Evolutionary conservation across 768 basidiomycete genomes (phyloP).

Genomic region (Lentinula guzmanii): DNA sequence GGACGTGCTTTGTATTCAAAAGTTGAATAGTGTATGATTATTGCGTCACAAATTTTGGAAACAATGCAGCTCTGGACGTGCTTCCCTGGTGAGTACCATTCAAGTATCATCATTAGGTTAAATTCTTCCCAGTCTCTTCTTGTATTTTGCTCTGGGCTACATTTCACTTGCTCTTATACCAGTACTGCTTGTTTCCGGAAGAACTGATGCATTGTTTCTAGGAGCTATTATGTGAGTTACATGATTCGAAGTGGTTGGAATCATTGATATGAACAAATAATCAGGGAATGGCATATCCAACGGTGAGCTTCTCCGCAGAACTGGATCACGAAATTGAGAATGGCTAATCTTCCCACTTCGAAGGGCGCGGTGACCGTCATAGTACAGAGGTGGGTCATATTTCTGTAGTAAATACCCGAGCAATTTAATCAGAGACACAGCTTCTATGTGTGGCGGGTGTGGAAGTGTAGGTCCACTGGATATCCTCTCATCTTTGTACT

Average conservation of each 20-base stretch:
- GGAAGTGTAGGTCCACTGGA: background rate
- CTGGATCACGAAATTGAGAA: background rate
- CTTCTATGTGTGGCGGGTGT: slow-evolving; percentile 4
- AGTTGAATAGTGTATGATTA: background rate
- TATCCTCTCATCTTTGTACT: background rate
- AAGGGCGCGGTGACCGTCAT: slow-evolving; percentile 1
- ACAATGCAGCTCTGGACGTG: background rate
- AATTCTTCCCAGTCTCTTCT: no score
- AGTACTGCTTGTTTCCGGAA: no score
- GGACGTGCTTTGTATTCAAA: background rate
- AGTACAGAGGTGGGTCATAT: background rate
- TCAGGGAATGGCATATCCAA: slow-evolving; percentile 6
- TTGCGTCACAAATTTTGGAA: slow-evolving; percentile 4
- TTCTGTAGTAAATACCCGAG: background rate
- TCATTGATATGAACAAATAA: background rate
- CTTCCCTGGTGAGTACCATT: background rate
- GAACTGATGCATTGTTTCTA: background rate
- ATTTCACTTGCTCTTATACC: no score
- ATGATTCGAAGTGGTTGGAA: background rate
- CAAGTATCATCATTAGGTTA: no score
- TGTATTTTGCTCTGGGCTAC: no score
- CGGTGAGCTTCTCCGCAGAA: background rate
- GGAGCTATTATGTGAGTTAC: slow-evolving; percentile 4
- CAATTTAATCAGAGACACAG: background rate
- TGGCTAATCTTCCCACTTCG: background rate